Base-by-base conservation (phyloP, 129 eudicot species). In the Artemisia tridentata region DNA sequence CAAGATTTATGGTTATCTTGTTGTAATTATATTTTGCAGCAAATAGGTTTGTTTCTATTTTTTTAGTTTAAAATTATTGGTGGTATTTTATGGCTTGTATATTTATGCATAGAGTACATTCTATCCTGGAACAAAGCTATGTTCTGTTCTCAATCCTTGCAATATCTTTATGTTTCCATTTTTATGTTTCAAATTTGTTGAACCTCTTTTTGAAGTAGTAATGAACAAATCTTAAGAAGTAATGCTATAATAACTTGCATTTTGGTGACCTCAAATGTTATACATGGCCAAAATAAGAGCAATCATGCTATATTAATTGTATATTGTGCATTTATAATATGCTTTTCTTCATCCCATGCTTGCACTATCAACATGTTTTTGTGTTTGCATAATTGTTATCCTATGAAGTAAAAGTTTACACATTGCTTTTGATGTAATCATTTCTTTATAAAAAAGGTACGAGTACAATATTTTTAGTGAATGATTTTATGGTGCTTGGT, bases 1-100 rank as follows among this genome's bases (percentile, higher is more conserved):
- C 58, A 58, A 23, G 27, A 46, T 72, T 29, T 29, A 29, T 73
- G 52, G 61, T 34, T 25, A 43, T 58, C 48, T 61, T 34, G 54
- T 18, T 13, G 68, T n/a, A 18, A 19, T 46, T n/a, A n/a, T 58
- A 45, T 47, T 18, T 29, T 1, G 4, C 14, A 48, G 48, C 7
- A 41, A 54, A 20, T 3, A 8, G 53, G 48, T 16, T 18, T 64
- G 11, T 63, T 41, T 63, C 68, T 13, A 63, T n/a, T 38, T 43
- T 14, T 29, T n/a, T 19, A 14, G 67, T 62, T 62, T 15, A 7
- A 62, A 31, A 17, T 34, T 62, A 11, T 63, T 63, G 68, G 68
- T 63, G 68, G 41, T 31, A 31, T 38, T 38, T 38, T 38, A 38
- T 38, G 45, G 10, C 45, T 69, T 53, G 63, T 53, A 10, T 3